phyloP scores from a whole-genome alignment of 164 flowering plant species.

The Vitis amurensis region DNA sequence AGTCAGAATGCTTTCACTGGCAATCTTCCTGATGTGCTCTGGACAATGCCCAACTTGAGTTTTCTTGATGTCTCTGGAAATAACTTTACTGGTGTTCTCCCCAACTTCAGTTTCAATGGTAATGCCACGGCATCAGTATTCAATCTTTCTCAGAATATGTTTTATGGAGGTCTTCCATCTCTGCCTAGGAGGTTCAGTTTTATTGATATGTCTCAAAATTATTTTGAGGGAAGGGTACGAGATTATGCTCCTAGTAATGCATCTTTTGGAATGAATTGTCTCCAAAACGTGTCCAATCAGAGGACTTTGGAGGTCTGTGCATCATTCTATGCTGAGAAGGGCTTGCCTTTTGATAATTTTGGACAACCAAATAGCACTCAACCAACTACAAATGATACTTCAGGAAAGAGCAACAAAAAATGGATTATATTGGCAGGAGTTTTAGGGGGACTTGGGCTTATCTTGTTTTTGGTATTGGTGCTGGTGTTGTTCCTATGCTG shows the following conservation, averaged over 20 bases:
- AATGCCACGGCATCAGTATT: conserved; percentile 26
- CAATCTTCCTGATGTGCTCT: conserved; percentile 28
- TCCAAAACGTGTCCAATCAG: conserved; percentile 55
- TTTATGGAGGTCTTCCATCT: conserved; percentile 39
- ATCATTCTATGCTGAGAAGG: conserved; percentile 57
- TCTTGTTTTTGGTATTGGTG: conserved; percentile 41
- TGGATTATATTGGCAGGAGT: conserved; percentile 61
- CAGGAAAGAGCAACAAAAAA: conserved; percentile 32
- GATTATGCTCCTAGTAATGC: conserved; percentile 27
- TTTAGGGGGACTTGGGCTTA: conserved; percentile 66
- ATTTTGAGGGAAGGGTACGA: conserved; percentile 50
- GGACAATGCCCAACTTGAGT: conserved; percentile 32
- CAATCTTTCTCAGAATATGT: conserved; percentile 38
- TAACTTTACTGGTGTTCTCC: conserved; percentile 40
- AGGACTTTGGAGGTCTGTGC: conserved; percentile 50
- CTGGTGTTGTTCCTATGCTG: conserved; percentile 31
- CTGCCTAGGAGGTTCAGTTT: conserved; percentile 21
- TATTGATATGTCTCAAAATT: conserved; percentile 40
- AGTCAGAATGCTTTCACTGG: conserved; percentile 34
- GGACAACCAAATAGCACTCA: conserved; percentile 47
- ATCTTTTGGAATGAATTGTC: conserved; percentile 64
- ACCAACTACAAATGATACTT: conserved; percentile 21
- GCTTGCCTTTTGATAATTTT: conserved; percentile 66
- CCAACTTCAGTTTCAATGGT: conserved; percentile 16
- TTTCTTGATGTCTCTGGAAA: conserved; percentile 45